Base-by-base conservation (phyloP, 2,329 filamentous ascomycete species). In the Colletotrichum sansevieriae region DNA sequence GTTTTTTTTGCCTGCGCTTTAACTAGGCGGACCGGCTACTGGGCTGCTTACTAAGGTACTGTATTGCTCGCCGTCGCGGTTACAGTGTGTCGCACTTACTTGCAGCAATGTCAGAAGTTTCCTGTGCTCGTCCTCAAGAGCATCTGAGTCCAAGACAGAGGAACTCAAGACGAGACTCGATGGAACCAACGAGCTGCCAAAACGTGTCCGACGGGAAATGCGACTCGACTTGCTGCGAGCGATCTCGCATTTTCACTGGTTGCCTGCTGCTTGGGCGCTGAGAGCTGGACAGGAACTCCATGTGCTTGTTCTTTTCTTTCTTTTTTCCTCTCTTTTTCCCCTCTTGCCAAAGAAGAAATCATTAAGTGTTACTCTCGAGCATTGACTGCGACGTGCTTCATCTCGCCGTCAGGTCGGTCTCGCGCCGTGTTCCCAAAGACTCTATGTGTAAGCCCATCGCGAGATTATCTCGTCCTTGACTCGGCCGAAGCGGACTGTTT, bases 11-110 rank as follows among this genome's bases (percentile, higher is more conserved):
- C 43, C 41, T 37, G 29, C 52, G 52, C 61, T 35, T 59, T 41
- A 29, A 68, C 61, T 65, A 55, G 46, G 59, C 54, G 54, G 65
- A 68, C 44, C 61, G 2, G n/a, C 22, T 33, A 37, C 44, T 54
- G 52, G 37, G 52, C 22, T 18, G 33, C 12, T 35, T 33, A 11
- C 49, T 52, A 52, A 12, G 8, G 25, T 33, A 18, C 46, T 15
- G 13, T 29, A 18, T 20, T 8, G 15, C 20, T 25, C 25, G 25
- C 25, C 25, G 25, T 25, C 25, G 25, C 4, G 4, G 25, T 25
- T 4, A 62, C 46, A 52, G 47, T 37, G 59, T 29, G 54, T 35
- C 13, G 20, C 39, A 35, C 22, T 44, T 29, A 18, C 9, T 58
- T 29, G 10, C 22, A n/a, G 20, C 41, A 22, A 58, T 46, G 47